Percentiles rank a stretch among this genome's conserved stretches.
Evolutionary conservation across 192 early-diverging fungal genomes (phyloP).

Genomic region (Fimicolochytrium jonesii): DNA sequence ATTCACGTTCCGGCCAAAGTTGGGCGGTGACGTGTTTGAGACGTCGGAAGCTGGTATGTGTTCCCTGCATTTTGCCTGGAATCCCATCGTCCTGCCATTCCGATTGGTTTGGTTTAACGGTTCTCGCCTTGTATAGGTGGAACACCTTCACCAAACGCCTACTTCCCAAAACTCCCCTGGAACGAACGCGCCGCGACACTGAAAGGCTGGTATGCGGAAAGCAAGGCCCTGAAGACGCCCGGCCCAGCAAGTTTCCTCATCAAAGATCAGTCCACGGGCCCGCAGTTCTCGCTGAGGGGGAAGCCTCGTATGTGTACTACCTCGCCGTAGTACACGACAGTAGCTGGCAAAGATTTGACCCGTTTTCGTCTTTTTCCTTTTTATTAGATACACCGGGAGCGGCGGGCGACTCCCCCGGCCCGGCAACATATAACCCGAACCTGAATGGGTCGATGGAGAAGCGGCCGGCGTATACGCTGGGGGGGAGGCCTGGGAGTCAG

Average conservation of each 20-base stretch:
- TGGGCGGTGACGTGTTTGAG: slow-evolving; percentile 34
- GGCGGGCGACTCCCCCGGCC: no score
- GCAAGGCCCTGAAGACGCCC: slow-evolving; percentile 49
- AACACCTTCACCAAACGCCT: slow-evolving; percentile 41
- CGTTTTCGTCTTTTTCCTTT: no score
- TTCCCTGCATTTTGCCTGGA: slow-evolving; percentile 1
- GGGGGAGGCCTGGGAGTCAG: no score
- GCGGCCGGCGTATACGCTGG: slow-evolving; percentile 24
- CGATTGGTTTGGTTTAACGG: neutral
- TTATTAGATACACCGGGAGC: no score
- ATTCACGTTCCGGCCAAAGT: slow-evolving; percentile 31
- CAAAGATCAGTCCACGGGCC: slow-evolving; percentile 38
- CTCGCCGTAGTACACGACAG: no score
- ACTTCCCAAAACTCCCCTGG: slow-evolving; percentile 39
- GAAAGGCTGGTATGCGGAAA: slow-evolving; percentile 50
- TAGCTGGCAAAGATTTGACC: no score
- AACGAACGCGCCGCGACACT: slow-evolving; percentile 41
- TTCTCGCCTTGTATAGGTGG: no score
- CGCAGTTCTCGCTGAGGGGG: slow-evolving; percentile 40
- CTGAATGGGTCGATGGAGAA: slow-evolving; percentile 14
- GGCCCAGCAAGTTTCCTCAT: slow-evolving; percentile 57
- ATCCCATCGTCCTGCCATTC: neutral
- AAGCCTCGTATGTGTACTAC: no score
- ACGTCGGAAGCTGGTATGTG: slow-evolving; percentile 33
- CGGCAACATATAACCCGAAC: slow-evolving; percentile 39